Conservation (phyloP, 2,329 filamentous ascomycete species). For the Pseudogymnoascus sp. region DNA sequence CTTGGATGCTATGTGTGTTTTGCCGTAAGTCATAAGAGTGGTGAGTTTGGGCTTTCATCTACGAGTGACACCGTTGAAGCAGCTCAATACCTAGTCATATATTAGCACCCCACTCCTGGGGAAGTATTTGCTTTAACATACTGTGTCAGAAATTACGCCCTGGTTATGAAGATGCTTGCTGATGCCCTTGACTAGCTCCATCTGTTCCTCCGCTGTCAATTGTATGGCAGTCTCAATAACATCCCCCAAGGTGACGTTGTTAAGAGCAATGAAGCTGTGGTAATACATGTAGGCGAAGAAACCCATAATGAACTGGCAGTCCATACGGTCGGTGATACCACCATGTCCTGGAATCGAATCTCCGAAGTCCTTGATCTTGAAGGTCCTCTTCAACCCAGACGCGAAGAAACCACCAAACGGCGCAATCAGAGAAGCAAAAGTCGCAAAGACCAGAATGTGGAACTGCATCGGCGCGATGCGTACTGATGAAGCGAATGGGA, state of each 20-base stretch:
- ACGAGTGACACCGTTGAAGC: conserved; percentile 5
- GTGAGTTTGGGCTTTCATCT: conserved; percentile 3
- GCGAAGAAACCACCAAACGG: conserved; percentile 98
- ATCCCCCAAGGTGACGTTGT: conserved; percentile 75
- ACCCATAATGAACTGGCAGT: conserved; percentile 99
- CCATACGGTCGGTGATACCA: conserved; percentile 98
- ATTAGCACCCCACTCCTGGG: neutral
- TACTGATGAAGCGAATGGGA: conserved; percentile 64
- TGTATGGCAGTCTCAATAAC: conserved; percentile 89
- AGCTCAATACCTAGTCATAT: conserved; percentile 1
- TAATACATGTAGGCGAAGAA: conserved; percentile 99
- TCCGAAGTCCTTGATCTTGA: conserved; percentile 99
- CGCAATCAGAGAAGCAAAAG: conserved; percentile 92
- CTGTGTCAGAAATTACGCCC: conserved; percentile 33
- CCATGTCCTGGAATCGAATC: conserved; percentile 96
- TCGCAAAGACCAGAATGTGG: conserved; percentile 81
- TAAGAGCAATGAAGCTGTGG: conserved; percentile 87
- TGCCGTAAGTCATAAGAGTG: conserved; percentile 5
- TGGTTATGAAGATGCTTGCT: conserved; percentile 57
- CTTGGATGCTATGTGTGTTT: conserved; percentile 5
- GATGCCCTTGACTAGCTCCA: conserved; percentile 65
- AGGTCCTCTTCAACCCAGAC: conserved; percentile 92
- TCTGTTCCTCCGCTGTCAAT: conserved; percentile 75
- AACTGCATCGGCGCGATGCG: conserved; percentile 83
- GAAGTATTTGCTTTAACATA: conserved; percentile 15